Evolutionary conservation across 345 rosid species (phyloP), one percentile per base, ranked within the genome.

Genomic region (Pelargonium nanum): DNA sequence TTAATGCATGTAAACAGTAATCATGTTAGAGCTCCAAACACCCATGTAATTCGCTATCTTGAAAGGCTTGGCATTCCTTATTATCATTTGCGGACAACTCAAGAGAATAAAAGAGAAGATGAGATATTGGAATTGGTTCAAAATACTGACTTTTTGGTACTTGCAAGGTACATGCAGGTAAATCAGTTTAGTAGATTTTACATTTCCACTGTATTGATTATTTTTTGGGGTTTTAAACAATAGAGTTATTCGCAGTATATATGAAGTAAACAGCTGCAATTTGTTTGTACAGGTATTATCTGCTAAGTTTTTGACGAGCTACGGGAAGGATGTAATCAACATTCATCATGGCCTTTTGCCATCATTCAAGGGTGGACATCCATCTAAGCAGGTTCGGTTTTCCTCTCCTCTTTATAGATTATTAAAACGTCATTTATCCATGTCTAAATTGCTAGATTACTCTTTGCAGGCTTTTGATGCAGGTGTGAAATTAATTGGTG

Each of bases 121-220:
- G 90, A 89, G 78, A 84, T 87, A 61, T 69, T 89, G 79, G 88
- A 79, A 53, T 74, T 93, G 83, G 89, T 89, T 26, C 81, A 76
- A 78, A 73, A 78, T 70, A 93, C 96, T 6, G 96, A 93, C 73
- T 93, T 93, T 70, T 56, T 93, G 62, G 92, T 93, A 58, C 97
- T 89, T 26, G 99, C 97, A 56, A 87, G 97, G 78, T 93, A 93
- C 74, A 93, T 93, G 97, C 99, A 93, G 97, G 99, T 93, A 79
- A 81, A 67, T 67, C 13, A 5, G 45, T 4, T 34, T 10, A 34
- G 6, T 4, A 34, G 4, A 4, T 34, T 15, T 15, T 15, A 15
- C 12, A 7, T 28, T n/a, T 28, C 32, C 32, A 28, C 32, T 28
- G 32, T 34, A 9, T 34, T 34, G 45, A 1, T 15, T 34, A 34